Base-by-base conservation (phyloP, 371 early-diverging fungal genomes). In the Rhizomucor pusillus region DNA sequence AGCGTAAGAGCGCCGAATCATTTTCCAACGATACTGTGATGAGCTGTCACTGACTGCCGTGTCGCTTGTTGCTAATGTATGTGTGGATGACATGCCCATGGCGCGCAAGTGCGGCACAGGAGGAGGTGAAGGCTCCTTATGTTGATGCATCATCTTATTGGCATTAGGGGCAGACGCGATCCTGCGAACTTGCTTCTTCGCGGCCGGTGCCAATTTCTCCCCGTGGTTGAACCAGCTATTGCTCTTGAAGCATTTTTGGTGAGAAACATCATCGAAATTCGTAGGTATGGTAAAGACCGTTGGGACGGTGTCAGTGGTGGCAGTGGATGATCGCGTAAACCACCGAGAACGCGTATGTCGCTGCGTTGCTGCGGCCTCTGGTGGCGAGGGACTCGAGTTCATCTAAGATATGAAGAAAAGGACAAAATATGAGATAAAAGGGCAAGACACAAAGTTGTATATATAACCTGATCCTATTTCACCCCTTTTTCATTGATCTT, bases 1-100 rank as follows among this genome's bases (percentile, higher is more conserved):
- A 20, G 90, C 89, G 62, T 91, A 90, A 12, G 86, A 85, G 46
- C 92, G 75, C n/a, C 74, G 63, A 51, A 36, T 35, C 29, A 46
- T 22, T 14, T 44, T 50, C 12, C 35, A 19, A 7, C 25, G 35
- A 18, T 57, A 23, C 3, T 46, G 47, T 22, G 20, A n/a, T 23
- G 51, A 37, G 22, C 1, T 18, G 50, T 29, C 29, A 24, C 29
- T 29, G n/a, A 52, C 52, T 29, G 57, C 45, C 14, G 57, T 37
- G 22, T 16, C 16, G 36, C 37, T 50, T 23, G 49, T 51, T 6
- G 49, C 33, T 48, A 53, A 19, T 19, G 61, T 50, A 16, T 50
- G 18, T 39, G 56, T 47, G 33, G 50, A 50, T 46, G 51, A 50
- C 29, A 55, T 51, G 29, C 35, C 24, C 18, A 18, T 55, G n/a